Evolutionary conservation across 140 eudicot species (phyloP), one percentile per base, ranked within the genome.

Genomic region (Erigeron philadelphicus): DNA sequence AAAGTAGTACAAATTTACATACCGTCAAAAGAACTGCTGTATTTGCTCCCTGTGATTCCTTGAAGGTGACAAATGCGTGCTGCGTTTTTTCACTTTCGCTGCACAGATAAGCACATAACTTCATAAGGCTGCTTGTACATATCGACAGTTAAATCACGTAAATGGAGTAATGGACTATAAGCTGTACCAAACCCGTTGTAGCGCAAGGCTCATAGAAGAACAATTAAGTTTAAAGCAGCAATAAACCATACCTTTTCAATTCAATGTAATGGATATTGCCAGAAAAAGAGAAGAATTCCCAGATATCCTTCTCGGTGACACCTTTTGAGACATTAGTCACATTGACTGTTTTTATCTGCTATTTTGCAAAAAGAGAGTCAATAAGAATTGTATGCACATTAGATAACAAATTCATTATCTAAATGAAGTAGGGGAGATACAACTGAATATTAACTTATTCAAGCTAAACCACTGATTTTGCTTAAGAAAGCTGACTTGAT

Each of bases 251-350:
- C 96, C 89, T 81, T 72, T 79, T 83, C 78, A 83, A 79, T 66
- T 90, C 95, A 35, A 90, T 74, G 72, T 83, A 87, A 65, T 81
- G 82, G 60, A 90, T 85, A 8, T 78, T 85, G 49, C 95, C 95
- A 56, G 93, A 87, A 69, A 85, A 87, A 8, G 93, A 81, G 70
- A 90, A 87, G 84, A 90, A 90, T 23, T 87, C 97, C 80, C 72
- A 73, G 49, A 90, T 81, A 48, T 90, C 88, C 61, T 64, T 80
- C 65, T 87, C 81, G 7, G 80, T 70, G 55, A 85, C 88, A 61
- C 67, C 61, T 56, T 45, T 25, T 1, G 97, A 80, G 47, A 87
- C 46, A 70, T 85, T 87, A 77, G 83, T 82, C 70, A 90, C 90
- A 70, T 75, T 78, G 13, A 90, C 80, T 38, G 95, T 87, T 70